These are phyloP conservation scores for Blastobotrys niveus DNA, from an alignment of 1,139 yeast genomes.

Conservation along the genomic window DNA sequence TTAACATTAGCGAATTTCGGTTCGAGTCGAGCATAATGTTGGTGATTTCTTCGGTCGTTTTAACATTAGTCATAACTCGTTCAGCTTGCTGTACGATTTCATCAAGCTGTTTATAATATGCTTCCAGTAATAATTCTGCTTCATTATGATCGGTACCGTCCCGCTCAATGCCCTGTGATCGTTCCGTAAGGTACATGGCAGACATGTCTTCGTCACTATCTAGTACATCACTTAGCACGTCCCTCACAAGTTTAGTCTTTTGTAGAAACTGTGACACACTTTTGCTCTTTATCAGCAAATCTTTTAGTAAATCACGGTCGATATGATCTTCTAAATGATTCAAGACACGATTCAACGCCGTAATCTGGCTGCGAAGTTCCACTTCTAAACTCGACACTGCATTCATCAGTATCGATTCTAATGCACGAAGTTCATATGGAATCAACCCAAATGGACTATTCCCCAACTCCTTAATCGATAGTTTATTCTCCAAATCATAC, in stretches of 20 bases:
- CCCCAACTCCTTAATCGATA: conserved; percentile 4
- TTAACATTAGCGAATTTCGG: conserved; percentile 86
- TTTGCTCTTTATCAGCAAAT: conserved; percentile 70
- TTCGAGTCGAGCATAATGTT: conserved; percentile 93
- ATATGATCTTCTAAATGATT: conserved; percentile 77
- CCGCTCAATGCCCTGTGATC: conserved; percentile 32
- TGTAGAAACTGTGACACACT: conserved; percentile 71
- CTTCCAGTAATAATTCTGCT: conserved; percentile 83
- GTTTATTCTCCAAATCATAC: conserved; percentile 74
- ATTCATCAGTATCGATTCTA: conserved; percentile 78
- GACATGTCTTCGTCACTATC: conserved; percentile 89
- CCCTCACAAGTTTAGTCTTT: conserved; percentile 71
- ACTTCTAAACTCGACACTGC: conserved; percentile 77
- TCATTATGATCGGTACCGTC: conserved; percentile 52
- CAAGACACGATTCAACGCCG: conserved; percentile 63
- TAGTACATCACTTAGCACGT: conserved; percentile 74
- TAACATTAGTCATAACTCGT: conserved; percentile 73
- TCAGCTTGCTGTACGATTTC: conserved; percentile 95
- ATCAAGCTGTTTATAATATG: conserved; percentile 92
- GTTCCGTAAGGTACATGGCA: conserved; percentile 69
- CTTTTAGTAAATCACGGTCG: conserved; percentile 71
- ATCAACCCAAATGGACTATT: conserved; percentile 15
- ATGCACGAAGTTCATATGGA: conserved; percentile 74
- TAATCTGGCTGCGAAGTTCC: conserved; percentile 66
- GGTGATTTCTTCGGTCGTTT: conserved; percentile 95